phyloP scores from a whole-genome alignment of 306 rosid genomes.

The Geum urbanum region DNA sequence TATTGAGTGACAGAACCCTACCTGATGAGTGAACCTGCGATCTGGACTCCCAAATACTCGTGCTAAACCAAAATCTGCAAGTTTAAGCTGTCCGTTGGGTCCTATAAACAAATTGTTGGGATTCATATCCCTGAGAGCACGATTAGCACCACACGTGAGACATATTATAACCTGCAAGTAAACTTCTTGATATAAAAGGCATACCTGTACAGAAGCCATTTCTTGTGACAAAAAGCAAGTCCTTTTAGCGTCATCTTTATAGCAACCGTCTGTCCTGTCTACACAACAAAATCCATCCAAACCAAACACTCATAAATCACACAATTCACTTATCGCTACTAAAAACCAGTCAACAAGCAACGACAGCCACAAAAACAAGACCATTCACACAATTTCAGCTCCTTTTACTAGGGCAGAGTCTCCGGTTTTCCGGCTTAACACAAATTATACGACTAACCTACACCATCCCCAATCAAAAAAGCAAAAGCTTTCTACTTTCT shows the following conservation, averaged over 20 bases:
- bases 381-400: not conserved
- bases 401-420: not conserved
- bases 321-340: not conserved
- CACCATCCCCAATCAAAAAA: too few species aligned
- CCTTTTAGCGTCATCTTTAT: conserved; percentile 89
- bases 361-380: not conserved
- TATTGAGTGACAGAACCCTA: conserved; percentile 28
- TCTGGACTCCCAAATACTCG: conserved; percentile 91
- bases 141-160: not conserved
- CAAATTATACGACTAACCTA: too few species aligned
- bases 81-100: conserved; percentile 81
- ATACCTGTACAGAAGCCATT: not conserved
- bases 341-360: too few species aligned
- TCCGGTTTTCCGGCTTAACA: not conserved
- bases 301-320: not conserved
- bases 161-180: too few species aligned
- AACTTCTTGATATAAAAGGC: too few species aligned
- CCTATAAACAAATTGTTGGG: conserved; percentile 95
- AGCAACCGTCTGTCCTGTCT: conserved; percentile 94
- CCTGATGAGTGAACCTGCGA: conserved; percentile 93
- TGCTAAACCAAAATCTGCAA: conserved; percentile 97
- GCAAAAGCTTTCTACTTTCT: too few species aligned
- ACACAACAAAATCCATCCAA: conserved; percentile 30
- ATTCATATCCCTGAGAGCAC: conserved; percentile 84
- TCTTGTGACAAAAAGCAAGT: conserved; percentile 82